A percentile compares a stretch with the other conserved stretches of the same genome.
These are phyloP conservation scores for Parascedosporium putredinis DNA, from an alignment of 2,329 filamentous ascomycete species.

Conservation along the genomic window DNA sequence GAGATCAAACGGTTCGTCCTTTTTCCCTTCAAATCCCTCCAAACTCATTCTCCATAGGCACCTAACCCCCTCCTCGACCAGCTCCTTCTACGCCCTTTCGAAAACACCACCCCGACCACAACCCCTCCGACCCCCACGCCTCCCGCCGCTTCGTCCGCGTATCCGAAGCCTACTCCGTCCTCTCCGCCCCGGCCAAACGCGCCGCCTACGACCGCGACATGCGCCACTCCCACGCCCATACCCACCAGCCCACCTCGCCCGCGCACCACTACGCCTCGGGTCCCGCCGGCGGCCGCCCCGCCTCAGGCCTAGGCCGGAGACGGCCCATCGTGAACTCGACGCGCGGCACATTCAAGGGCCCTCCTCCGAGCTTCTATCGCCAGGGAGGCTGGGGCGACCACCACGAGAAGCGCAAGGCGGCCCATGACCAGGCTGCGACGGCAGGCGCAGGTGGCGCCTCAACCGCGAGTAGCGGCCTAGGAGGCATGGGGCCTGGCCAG, in stretches of 20 bases:
- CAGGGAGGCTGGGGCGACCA: conserved; percentile 68
- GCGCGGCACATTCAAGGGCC: conserved; percentile 69
- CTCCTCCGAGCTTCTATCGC: conserved; percentile 81
- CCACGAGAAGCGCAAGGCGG: conserved; percentile 44
- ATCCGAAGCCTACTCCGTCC: conserved; percentile 70
- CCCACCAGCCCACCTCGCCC: conserved; percentile 20
- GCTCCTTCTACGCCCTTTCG: conserved; percentile 81
- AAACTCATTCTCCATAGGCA: too few species aligned
- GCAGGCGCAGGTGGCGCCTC: conserved; percentile 16
- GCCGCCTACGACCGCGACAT: conserved; percentile 69
- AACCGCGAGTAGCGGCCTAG: conserved; percentile 14
- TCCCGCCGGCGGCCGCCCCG: conserved; percentile 64
- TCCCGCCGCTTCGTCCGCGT: conserved; percentile 70
- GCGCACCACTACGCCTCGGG: conserved; percentile 45
- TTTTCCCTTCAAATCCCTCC: not conserved
- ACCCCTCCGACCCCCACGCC: conserved; percentile 64
- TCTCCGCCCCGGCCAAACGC: conserved; percentile 64
- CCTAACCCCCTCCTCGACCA: too few species aligned
- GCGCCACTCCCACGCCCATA: conserved; percentile 24
- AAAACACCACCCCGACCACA: conserved; percentile 87
- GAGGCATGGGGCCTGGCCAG: conserved; percentile 51
- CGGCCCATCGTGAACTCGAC: not conserved
- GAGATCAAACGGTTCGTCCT: conserved; percentile 71
- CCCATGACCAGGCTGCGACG: conserved; percentile 28
- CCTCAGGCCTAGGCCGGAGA: conserved; percentile 70